Evolutionary conservation across 192 early-diverging fungal genomes (phyloP).

Genomic region (Coemansia sp.): DNA sequence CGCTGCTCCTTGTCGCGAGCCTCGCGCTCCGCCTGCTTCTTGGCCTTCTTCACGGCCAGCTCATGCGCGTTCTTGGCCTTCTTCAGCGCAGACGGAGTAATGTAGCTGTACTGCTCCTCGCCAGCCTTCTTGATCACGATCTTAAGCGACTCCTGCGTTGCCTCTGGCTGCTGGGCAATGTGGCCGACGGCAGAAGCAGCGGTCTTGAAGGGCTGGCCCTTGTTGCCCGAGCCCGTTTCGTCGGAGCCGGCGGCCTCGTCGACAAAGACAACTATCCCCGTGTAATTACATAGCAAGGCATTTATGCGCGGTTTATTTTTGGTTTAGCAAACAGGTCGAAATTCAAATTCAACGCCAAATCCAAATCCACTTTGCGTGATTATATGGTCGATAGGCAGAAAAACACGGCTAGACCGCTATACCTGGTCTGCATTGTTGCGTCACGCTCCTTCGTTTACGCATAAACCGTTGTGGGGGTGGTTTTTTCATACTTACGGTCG

Average conservation of each 20-base stretch:
- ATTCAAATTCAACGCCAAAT: too few relatives aligned
- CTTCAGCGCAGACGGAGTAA: constrained; percentile 88
- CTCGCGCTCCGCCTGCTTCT: constrained; percentile 74
- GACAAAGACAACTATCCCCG: constrained; percentile 58
- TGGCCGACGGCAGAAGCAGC: constrained; percentile 67
- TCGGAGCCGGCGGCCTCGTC: constrained; percentile 86
- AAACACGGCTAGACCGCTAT: too few relatives aligned
- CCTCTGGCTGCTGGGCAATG: constrained; percentile 46
- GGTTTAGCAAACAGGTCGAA: too few relatives aligned
- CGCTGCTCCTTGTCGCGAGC: constrained; percentile 63
- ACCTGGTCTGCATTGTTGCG: too few relatives aligned
- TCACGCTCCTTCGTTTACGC: too few relatives aligned
- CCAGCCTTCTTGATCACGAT: constrained; percentile 69
- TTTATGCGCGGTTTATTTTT: too few relatives aligned
- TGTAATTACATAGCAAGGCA: too few relatives aligned
- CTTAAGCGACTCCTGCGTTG: constrained; percentile 50
- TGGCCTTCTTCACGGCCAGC: constrained; percentile 65
- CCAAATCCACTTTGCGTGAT: too few relatives aligned
- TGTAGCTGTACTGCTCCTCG: constrained; percentile 69
- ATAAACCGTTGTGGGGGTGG: too few relatives aligned
- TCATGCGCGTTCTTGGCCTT: constrained; percentile 79
- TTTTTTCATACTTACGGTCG: constrained; percentile 24
- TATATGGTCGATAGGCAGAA: too few relatives aligned
- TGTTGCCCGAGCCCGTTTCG: constrained; percentile 69
- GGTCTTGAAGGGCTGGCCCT: constrained; percentile 75